A percentile compares a stretch with the other conserved stretches of the same genome.
These are phyloP conservation scores for Pleurotus ostreatus DNA, from an alignment of 768 basidiomycete species.

Conservation along the genomic window DNA sequence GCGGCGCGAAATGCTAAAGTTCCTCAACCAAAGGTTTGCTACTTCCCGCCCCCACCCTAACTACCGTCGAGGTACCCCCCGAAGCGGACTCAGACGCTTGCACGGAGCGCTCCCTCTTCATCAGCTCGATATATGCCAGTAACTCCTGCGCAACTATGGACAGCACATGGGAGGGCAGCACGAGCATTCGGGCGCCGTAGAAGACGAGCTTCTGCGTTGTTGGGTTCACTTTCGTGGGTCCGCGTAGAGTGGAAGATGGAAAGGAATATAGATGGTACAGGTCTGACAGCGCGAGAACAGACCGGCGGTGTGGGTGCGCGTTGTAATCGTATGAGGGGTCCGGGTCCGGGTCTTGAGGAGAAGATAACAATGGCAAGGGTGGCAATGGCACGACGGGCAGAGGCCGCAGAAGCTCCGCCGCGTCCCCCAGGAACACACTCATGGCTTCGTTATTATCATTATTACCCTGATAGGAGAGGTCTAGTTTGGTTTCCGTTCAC, in stretches of 20 bases:
- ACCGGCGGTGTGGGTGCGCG: conserved; percentile 34
- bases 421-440: conserved; percentile 53
- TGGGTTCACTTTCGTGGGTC: conserved; percentile 23
- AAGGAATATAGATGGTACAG: conserved; percentile 31
- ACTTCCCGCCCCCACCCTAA: too few relatives aligned
- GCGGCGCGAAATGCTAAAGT: too few relatives aligned
- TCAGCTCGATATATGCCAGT: conserved; percentile 10
- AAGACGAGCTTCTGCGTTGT: conserved; percentile 61
- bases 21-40: too few relatives aligned
- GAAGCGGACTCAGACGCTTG: not conserved
- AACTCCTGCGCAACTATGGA: conserved; percentile 39
- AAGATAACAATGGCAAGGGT: conserved; percentile 1
- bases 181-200: conserved; percentile 60
- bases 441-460: conserved; percentile 39
- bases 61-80: too few relatives aligned
- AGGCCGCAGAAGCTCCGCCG: conserved; percentile 50
- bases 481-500: conserved; percentile 4
- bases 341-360: not conserved
- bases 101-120: not conserved
- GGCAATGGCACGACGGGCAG: conserved; percentile 23
- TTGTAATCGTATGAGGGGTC: conserved; percentile 18
- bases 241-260: too few relatives aligned
- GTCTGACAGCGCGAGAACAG: conserved; percentile 55
- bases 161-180: conserved; percentile 41
- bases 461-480: conserved; percentile 23